Evolutionary conservation across 495 filamentous ascomycete species (phyloP), one percentile per base, ranked within the genome.

Genomic region (Polyplosphaeria fusca): DNA sequence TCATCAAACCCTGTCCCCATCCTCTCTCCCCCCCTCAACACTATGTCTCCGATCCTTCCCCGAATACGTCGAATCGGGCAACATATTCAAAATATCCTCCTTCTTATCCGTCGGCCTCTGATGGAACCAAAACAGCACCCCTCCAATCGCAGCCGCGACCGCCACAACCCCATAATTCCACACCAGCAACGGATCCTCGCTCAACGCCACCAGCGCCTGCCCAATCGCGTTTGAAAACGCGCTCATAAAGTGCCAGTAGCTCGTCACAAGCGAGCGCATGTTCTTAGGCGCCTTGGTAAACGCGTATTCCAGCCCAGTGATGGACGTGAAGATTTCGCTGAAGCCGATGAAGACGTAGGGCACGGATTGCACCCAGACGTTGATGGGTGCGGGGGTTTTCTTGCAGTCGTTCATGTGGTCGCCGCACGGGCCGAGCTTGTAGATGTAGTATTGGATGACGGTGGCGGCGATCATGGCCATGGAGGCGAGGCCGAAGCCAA

Each of bases 281-380:
- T 85, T 88, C 57, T 74, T 77, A 5, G 88, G 88, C 0, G 88
- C 87, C 71, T 91, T 89, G 63, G 82, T 86, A 68, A 83, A 90
- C 4, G 87, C 88, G 55, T 91, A 89, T 61, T 84, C 81, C 23
- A 63, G 66, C 40, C 57, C 69, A 58, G 58, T 69, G 61, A 87
- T 78, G 44, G 77, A 82, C 0, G 84, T 83, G 56, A 88, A 77
- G 57, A 88, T 86, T 70, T 88, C 86, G n/a, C 82, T 82, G n/a
- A 88, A 72, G 55, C 78, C 86, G 49, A 86, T 81, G 12, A 89
- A 71, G 22, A 87, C 65, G 67, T 90, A 89, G 3, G 79, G 72
- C 5, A 78, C 71, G 9, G 80, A 77, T 66, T 90, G 86, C 0
- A 82, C 74, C 67, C 67, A 69, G 13, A 68, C 63, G 49, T 63